These are phyloP conservation scores for Nigrospora osmanthi DNA, from an alignment of 2,329 filamentous ascomycete species.

Conservation along the genomic window DNA sequence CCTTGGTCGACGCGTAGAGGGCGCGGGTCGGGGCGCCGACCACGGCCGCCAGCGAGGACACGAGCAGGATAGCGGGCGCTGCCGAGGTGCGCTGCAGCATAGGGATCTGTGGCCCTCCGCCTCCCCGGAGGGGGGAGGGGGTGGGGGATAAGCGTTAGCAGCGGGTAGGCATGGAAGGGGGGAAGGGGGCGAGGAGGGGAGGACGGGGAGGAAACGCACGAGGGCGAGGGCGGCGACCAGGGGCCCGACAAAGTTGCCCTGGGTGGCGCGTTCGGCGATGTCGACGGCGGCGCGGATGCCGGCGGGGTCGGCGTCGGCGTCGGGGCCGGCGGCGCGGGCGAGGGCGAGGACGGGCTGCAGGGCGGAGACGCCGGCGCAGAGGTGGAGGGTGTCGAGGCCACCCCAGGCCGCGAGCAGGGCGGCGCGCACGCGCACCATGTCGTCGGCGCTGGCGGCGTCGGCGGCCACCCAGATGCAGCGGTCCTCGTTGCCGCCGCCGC, in stretches of 20 bases:
- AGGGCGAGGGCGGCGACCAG: slow-evolving; percentile 19
- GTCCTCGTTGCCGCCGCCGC: slow-evolving; percentile 4
- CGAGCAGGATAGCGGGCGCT: slow-evolving; percentile 17
- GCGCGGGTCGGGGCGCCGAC: slow-evolving; percentile 24
- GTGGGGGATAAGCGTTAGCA: too few relatives aligned
- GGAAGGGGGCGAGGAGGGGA: too few relatives aligned
- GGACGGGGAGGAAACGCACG: too few relatives aligned
- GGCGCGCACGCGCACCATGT: slow-evolving; percentile 18
- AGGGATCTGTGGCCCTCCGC: slow-evolving; percentile 14
- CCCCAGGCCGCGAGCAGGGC: slow-evolving; percentile 15
- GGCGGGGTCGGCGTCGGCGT: slow-evolving; percentile 7
- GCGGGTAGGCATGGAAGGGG: neutral
- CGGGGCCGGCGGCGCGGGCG: slow-evolving; percentile 8
- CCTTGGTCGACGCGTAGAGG: slow-evolving; percentile 24
- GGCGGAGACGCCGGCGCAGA: slow-evolving; percentile 24
- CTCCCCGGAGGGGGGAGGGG: too few relatives aligned
- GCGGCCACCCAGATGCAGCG: slow-evolving; percentile 16
- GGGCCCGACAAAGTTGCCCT: slow-evolving; percentile 22
- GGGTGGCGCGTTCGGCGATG: slow-evolving; percentile 13
- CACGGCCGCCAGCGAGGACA: slow-evolving; percentile 19
- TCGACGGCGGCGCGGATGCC: slow-evolving; percentile 15
- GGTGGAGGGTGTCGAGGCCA: slow-evolving; percentile 21
- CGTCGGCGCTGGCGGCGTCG: slow-evolving; percentile 16
- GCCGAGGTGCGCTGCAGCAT: slow-evolving; percentile 20
- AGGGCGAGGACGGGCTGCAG: slow-evolving; percentile 23